Evolutionary conservation across 148 eudicot genomes (phyloP), one percentile per base, ranked within the genome.

Genomic region (Rhododendron kiyosumense): DNA sequence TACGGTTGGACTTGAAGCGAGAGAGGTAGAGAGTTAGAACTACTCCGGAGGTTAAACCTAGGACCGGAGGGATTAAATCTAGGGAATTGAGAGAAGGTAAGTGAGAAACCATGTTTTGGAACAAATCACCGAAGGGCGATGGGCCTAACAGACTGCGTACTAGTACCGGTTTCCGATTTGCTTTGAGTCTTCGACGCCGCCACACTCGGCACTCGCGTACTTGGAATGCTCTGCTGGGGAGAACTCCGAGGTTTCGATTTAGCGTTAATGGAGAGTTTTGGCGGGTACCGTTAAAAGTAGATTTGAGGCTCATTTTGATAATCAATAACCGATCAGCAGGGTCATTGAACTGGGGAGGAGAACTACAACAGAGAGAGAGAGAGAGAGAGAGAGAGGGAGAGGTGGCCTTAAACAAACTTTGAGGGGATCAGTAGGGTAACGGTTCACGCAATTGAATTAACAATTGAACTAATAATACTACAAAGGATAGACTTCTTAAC

Each of bases 31-130:
- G 28, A 9, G 93, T 51, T 48, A 41, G 45, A 41, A 48, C 92
- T 48, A 88, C 84, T 12, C 91, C 95, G 24, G 98, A 92, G 65
- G 94, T 90, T 11, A 94, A 85, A 18, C 92, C 94, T 76, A 93
- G 41, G 3, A 90, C 90, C 0, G 94, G 92, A 17, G 93, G 88
- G n/a, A 92, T 65, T 57, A 90, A 77, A 71, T 89, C 83, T 1
- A 87, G 48, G 17, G 91, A 87, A 48, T 83, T 86, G 26, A 86
- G 18, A 1, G 91, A 81, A 17, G 49, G 87, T 38, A 89, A 89
- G 54, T 80, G 87, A 86, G 92, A 92, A 41, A 94, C 26, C 18
- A 92, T 32, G 34, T 79, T 78, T 5, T 65, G 69, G 73, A 84
- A 79, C 5, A 88, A 34, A 38, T 78, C 69, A 1, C 88, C 95